These are phyloP conservation scores for Aspergillus ibericus DNA, from an alignment of 2,329 filamentous ascomycete species.

Conservation along the genomic window DNA sequence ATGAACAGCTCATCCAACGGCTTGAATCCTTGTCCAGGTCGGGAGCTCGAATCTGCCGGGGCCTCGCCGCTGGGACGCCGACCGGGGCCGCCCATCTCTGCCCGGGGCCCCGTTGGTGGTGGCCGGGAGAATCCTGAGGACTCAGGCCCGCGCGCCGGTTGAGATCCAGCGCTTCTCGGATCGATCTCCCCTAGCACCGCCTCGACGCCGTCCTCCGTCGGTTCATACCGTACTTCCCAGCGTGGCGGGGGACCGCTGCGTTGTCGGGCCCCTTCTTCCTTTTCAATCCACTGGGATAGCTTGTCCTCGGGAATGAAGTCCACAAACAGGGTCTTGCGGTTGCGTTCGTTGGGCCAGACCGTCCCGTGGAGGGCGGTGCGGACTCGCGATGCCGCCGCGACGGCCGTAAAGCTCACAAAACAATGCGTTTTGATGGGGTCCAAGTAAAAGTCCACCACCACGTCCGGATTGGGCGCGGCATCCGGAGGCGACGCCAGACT, in stretches of 20 bases:
- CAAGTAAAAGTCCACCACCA: conserved; percentile 71
- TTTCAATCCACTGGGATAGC: conserved; percentile 71
- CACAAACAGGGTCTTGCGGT: conserved; percentile 78
- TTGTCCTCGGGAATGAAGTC: conserved; percentile 83
- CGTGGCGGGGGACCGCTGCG: conserved; percentile 47
- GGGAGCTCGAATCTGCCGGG: conserved; percentile 18
- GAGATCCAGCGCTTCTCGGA: conserved; percentile 20
- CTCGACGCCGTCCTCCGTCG: conserved; percentile 56
- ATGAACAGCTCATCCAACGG: conserved; percentile 62
- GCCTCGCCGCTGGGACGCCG: conserved; percentile 28
- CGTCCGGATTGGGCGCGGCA: conserved; percentile 52
- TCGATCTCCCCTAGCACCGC: conserved; percentile 58
- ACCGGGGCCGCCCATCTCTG: conserved; percentile 23
- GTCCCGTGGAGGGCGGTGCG: conserved; percentile 73
- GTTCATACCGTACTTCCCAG: conserved; percentile 74
- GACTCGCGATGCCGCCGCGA: conserved; percentile 72
- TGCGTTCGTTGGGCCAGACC: conserved; percentile 84
- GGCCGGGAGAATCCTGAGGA: conserved; percentile 21
- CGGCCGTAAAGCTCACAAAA: conserved; percentile 70
- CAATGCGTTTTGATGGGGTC: conserved; percentile 87
- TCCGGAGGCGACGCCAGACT: conserved; percentile 64
- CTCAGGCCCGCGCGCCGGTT: conserved; percentile 12
- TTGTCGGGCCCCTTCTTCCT: conserved; percentile 57
- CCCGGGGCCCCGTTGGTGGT: conserved; percentile 27
- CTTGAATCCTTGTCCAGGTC: conserved; percentile 49